Evolutionary conservation across 2,329 filamentous ascomycete genomes (phyloP).

Genomic region (Fusarium sterilihyphosum): DNA sequence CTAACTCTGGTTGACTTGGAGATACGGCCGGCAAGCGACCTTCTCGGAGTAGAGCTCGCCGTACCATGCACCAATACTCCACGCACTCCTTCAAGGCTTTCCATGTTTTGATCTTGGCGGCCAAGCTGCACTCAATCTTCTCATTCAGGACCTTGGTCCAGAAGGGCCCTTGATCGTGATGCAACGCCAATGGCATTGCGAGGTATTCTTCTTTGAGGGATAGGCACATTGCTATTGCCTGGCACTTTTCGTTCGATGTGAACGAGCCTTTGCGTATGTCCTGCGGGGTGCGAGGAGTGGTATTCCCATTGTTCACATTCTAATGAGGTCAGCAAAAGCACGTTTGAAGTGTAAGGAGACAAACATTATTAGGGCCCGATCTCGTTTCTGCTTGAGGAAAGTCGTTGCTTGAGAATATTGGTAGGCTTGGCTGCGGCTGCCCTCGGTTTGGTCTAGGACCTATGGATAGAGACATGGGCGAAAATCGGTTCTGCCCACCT

Average conservation of each 20-base stretch:
- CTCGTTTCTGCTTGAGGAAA: neutral
- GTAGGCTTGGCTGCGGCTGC: neutral
- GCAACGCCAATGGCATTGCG: rapidly evolving
- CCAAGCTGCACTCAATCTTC: rapidly evolving
- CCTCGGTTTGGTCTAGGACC: neutral
- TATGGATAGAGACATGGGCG: neutral
- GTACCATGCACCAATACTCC: rapidly evolving
- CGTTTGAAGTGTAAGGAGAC: rapidly evolving
- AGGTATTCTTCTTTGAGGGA: neutral
- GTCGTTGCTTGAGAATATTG: rapidly evolving
- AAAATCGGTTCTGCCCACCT: neutral
- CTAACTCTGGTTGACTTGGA: neutral
- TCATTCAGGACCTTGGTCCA: neutral
- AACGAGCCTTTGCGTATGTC: neutral
- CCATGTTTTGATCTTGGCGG: neutral
- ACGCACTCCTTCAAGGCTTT: rapidly evolving
- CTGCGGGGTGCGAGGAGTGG: neutral
- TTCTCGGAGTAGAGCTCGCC: rapidly evolving
- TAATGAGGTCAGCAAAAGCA: neutral
- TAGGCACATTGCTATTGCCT: neutral
- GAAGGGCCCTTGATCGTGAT: neutral
- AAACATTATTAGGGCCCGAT: neutral
- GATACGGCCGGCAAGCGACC: neutral
- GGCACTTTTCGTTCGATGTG: neutral
- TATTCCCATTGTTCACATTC: neutral